These are phyloP conservation scores for Ambrosiella beaveri DNA, from an alignment of 2,329 filamentous ascomycete genomes.

Conservation along the genomic window DNA sequence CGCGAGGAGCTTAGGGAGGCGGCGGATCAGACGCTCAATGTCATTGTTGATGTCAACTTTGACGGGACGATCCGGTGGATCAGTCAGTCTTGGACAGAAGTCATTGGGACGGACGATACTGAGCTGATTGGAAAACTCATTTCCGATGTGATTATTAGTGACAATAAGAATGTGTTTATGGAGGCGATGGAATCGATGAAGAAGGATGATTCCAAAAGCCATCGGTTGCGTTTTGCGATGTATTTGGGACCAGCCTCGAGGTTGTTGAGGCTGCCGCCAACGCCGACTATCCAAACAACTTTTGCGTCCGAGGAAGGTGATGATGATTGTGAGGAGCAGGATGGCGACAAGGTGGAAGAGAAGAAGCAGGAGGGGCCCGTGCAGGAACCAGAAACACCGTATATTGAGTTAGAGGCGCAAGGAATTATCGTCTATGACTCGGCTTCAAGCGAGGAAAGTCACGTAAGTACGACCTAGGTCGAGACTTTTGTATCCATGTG, in stretches of 20 bases:
- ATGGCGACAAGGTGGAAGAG: background rate
- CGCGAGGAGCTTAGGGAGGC: conserved; percentile 87
- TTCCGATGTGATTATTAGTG: conserved; percentile 59
- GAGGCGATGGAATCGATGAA: conserved; percentile 78
- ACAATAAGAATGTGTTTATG: conserved; percentile 63
- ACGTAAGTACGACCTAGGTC: conserved; percentile 42
- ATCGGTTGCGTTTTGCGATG: conserved; percentile 69
- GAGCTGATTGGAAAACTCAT: conserved; percentile 62
- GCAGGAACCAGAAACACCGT: conserved; percentile 23
- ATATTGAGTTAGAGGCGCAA: conserved; percentile 78
- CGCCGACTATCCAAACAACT: conserved; percentile 21
- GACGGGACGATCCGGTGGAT: conserved; percentile 89
- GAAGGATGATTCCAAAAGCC: conserved; percentile 81
- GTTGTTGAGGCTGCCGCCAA: conserved; percentile 4
- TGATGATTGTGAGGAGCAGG: conserved; percentile 17
- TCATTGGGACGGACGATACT: conserved; percentile 64
- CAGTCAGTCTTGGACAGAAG: conserved; percentile 86
- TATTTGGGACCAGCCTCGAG: conserved; percentile 47
- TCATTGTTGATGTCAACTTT: conserved; percentile 84
- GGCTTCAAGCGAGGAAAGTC: conserved; percentile 68
- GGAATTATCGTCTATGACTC: conserved; percentile 97
- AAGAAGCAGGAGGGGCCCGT: conserved; percentile 20
- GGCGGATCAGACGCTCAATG: conserved; percentile 88
- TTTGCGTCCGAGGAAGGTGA: conserved; percentile 13
- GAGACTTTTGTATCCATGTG: no score